Evolutionary conservation across 306 rosid species (phyloP).

Genomic region (Medicago lupulina): DNA sequence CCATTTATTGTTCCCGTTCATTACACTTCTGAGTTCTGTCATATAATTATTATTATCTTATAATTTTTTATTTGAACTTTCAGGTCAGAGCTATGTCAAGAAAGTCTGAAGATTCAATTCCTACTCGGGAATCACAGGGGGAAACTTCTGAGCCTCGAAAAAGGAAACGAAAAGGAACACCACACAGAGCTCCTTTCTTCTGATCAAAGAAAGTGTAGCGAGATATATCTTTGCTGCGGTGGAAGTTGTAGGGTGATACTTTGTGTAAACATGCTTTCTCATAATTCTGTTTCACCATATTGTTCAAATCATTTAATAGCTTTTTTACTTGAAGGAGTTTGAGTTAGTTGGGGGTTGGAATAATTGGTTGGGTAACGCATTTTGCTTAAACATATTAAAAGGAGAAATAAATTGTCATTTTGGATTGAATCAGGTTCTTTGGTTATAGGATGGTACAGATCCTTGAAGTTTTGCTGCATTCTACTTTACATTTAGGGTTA

Average conservation of each 20-base stretch:
- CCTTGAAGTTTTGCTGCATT: background rate
- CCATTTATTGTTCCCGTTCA: constrained; percentile 3
- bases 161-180: constrained; percentile 58
- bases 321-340: background rate
- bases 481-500: background rate
- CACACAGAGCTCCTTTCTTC: constrained; percentile 49
- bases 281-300: background rate
- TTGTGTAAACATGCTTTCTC: background rate
- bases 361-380: background rate
- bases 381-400: background rate
- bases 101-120: constrained; percentile 43
- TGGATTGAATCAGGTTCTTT: background rate
- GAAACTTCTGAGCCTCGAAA: background rate
- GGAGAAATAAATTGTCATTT: background rate
- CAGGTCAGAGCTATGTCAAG: constrained; percentile 44
- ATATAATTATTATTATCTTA: background rate
- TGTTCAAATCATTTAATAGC: background rate
- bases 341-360: background rate
- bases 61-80: constrained; percentile 34
- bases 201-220: background rate
- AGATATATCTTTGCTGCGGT: background rate
- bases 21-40: background rate
- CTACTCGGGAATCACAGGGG: constrained; percentile 21
- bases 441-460: background rate
- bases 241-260: background rate